These are phyloP conservation scores for Ceratocystis harringtonii DNA, from an alignment of 2,329 filamentous ascomycete genomes.

Conservation along the genomic window DNA sequence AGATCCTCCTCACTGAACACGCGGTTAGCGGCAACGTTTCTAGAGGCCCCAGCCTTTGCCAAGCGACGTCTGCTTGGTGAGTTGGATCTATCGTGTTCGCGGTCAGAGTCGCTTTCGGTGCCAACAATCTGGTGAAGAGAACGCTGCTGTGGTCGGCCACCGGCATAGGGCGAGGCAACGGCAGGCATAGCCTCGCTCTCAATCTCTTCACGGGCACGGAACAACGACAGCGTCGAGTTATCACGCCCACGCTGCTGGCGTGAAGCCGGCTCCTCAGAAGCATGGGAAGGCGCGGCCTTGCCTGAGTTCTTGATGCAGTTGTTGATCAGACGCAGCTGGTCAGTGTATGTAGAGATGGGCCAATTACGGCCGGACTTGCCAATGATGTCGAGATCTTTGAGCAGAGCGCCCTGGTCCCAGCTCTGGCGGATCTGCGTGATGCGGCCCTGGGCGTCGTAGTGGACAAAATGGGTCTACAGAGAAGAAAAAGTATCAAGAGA, in stretches of 20 bases:
- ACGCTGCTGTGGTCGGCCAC: conserved; percentile 48
- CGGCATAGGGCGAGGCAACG: conserved; percentile 48
- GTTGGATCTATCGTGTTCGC: conserved; percentile 35
- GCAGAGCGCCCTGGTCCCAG: conserved; percentile 88
- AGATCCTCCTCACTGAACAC: conserved; percentile 45
- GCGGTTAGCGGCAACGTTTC: conserved; percentile 41
- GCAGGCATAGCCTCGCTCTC: conserved; percentile 33
- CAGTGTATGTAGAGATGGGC: conserved; percentile 78
- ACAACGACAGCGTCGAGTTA: conserved; percentile 54
- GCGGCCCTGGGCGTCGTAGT: conserved; percentile 60
- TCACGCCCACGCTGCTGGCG: conserved; percentile 26
- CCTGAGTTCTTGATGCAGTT: conserved; percentile 40
- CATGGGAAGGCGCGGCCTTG: conserved; percentile 18
- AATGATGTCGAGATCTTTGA: conserved; percentile 90
- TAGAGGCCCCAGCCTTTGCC: conserved; percentile 37
- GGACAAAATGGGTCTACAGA: conserved; percentile 67
- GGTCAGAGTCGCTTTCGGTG: conserved; percentile 30
- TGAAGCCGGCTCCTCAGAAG: not conserved
- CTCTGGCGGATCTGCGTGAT: conserved; percentile 77
- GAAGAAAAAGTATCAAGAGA: not conserved
- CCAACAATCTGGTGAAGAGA: conserved; percentile 57
- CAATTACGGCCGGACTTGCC: conserved; percentile 81
- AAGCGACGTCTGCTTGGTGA: conserved; percentile 29
- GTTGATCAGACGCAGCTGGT: conserved; percentile 66
- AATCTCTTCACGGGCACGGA: conserved; percentile 51